These are phyloP conservation scores for Suillus decipiens DNA, from an alignment of 768 basidiomycete genomes.

Conservation along the genomic window DNA sequence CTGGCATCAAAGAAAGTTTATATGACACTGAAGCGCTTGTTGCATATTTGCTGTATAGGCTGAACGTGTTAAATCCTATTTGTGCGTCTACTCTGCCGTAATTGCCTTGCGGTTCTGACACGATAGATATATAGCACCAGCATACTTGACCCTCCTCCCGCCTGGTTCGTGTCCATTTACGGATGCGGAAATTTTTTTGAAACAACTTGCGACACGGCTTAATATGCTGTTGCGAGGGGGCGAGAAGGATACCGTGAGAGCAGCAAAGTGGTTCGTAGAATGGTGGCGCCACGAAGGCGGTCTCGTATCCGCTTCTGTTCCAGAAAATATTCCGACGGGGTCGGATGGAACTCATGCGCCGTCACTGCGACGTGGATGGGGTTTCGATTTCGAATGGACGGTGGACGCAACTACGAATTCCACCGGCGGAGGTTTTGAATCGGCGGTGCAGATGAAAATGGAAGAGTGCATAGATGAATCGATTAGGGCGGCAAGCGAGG, in stretches of 20 bases:
- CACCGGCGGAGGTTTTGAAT: slow-evolving; percentile 25
- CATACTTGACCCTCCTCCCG: slow-evolving; percentile 66
- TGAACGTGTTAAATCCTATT: slow-evolving; percentile 75
- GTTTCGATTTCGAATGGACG: slow-evolving; percentile 82
- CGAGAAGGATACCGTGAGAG: slow-evolving; percentile 65
- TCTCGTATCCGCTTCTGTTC: slow-evolving; percentile 49
- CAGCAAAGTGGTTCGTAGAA: slow-evolving; percentile 78
- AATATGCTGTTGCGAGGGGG: slow-evolving; percentile 85
- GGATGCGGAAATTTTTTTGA: slow-evolving; percentile 67
- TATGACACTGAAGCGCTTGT: slow-evolving; percentile 86
- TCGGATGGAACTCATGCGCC: background rate
- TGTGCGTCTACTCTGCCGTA: slow-evolving; percentile 45
- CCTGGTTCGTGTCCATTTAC: slow-evolving; percentile 54
- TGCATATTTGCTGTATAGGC: slow-evolving; percentile 81
- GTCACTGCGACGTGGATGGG: slow-evolving; percentile 64
- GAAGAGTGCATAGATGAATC: slow-evolving; percentile 66
- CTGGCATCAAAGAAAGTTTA: slow-evolving; percentile 92
- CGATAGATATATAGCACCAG: slow-evolving; percentile 51
- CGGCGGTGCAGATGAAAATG: slow-evolving; percentile 63
- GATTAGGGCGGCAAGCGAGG: slow-evolving; percentile 42
- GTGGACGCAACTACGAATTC: slow-evolving; percentile 18
- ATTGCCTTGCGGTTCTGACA: slow-evolving; percentile 14
- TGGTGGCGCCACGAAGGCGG: slow-evolving; percentile 87
- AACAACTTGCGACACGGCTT: slow-evolving; percentile 68
- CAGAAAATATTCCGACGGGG: slow-evolving; percentile 25